Evolutionary conservation across 2,329 filamentous ascomycete genomes (phyloP), one percentile per base, ranked within the genome.

Genomic region (Cladosporium cucumerinum): DNA sequence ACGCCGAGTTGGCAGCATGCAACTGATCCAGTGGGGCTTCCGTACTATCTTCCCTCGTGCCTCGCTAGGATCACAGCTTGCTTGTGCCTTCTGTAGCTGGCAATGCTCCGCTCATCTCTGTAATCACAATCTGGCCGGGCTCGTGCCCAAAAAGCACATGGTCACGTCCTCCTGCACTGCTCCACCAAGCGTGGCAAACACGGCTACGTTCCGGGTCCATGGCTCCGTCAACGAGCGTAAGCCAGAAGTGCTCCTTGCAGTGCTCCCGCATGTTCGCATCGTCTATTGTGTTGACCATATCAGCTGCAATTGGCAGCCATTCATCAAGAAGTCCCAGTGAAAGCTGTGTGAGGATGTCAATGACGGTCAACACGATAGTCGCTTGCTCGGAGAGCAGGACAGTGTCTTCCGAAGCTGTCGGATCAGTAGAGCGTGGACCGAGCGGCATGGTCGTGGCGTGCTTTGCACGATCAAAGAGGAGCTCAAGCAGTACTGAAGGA

Each of bases 181-280:
- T 90, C 93, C 93, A 97, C 93, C 93, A 97, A 2, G 87, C 86
- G 21, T 96, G 90, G 57, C 89, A 92, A 34, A 90, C 84, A 48
- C 89, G 86, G 7, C 91, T 89, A 66, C 92, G 85, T 74, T 96
- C 91, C 26, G 96, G 89, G 77, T 97, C 93, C 87, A 97, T 90
- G 79, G 96, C 92, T 3, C 92, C 92, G 70, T 85, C 88, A 48
- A 88, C 88, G 11, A 97, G 78, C 2, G 92, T 84, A 65, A 95
- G 88, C 88, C 91, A 93, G 76, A 96, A 90, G 58, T 92, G 82
- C 68, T 87, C 84, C 73, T 88, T 87, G 43, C 88, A 91, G 2
- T 82, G 80, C 55, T 87, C 84, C 51, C 87, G 83, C 81, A 93
- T 86, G 4, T 72, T 76, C 0, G 82, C 77, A 67, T 92, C 87